Evolutionary conservation across 2,329 filamentous ascomycete species (phyloP).

Genomic region (Trichoderma sp.): DNA sequence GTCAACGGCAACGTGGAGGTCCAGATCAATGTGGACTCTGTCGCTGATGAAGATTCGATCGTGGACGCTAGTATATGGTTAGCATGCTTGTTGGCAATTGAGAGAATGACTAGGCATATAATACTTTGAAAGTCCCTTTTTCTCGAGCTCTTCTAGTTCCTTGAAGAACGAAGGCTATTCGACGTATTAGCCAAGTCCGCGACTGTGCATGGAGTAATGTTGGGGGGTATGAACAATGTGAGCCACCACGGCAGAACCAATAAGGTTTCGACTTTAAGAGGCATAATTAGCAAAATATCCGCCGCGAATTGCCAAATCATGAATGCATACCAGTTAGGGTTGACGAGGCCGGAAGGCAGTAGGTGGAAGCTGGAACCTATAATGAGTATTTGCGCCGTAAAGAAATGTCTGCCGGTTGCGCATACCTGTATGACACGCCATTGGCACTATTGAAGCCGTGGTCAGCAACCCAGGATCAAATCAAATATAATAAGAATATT

Average conservation of each 20-base stretch:
- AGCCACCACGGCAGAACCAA: slow-evolving; percentile 49
- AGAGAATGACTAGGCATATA: slow-evolving; percentile 23
- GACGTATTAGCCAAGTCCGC: slow-evolving; percentile 59
- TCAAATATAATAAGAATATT: slow-evolving; percentile 20
- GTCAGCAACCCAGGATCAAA: slow-evolving; percentile 6
- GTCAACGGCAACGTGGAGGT: slow-evolving; percentile 67
- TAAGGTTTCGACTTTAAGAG: slow-evolving; percentile 55
- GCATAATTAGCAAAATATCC: slow-evolving; percentile 34
- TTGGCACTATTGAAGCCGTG: slow-evolving; percentile 27
- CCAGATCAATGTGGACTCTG: slow-evolving; percentile 63
- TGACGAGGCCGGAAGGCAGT: slow-evolving; percentile 70
- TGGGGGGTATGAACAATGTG: slow-evolving; percentile 27
- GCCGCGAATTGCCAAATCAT: background rate
- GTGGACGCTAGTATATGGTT: slow-evolving; percentile 31
- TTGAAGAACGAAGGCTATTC: slow-evolving; percentile 51
- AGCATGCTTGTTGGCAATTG: slow-evolving; percentile 35
- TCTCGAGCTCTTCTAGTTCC: slow-evolving; percentile 44
- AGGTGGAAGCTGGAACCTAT: slow-evolving; percentile 57
- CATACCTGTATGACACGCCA: slow-evolving; percentile 41
- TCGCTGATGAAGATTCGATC: slow-evolving; percentile 63
- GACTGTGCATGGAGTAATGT: slow-evolving; percentile 46
- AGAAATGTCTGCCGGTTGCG: slow-evolving; percentile 23
- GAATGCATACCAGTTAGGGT: slow-evolving; percentile 52
- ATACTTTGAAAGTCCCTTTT: slow-evolving; percentile 26
- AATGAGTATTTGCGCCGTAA: slow-evolving; percentile 14